A percentile compares a stretch with the other conserved stretches of the same genome.
Evolutionary conservation across 2,329 filamentous ascomycete species (phyloP).

Genomic region (Colletotrichum sp.): DNA sequence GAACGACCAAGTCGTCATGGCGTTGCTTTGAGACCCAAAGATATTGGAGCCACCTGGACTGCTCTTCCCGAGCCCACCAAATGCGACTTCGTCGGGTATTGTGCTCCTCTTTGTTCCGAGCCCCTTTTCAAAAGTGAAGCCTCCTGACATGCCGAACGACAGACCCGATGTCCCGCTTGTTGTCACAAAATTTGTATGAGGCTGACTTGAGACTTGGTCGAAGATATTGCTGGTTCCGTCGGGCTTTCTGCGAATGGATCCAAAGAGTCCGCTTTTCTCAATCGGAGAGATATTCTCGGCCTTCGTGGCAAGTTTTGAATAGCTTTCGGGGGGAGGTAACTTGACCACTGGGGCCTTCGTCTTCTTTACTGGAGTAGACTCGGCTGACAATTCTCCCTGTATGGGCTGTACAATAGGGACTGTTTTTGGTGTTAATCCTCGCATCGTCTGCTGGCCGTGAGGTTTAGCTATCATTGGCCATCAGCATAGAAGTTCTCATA

Average conservation of each 20-base stretch:
- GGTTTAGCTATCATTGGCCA: background rate
- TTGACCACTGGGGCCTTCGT: background rate
- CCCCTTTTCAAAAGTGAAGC: background rate
- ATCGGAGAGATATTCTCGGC: background rate
- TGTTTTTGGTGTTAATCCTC: background rate
- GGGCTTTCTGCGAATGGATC: background rate
- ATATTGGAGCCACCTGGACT: too few relatives aligned
- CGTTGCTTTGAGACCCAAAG: too few relatives aligned
- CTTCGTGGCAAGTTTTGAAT: background rate
- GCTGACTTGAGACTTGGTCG: background rate
- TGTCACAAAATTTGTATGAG: background rate
- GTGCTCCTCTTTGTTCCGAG: background rate
- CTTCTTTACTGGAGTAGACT: background rate
- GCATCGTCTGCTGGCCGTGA: background rate
- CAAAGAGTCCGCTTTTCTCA: background rate
- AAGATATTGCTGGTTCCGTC: background rate
- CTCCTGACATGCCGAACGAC: background rate
- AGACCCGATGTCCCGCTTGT: background rate
- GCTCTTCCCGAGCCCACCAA: background rate
- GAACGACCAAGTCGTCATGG: background rate
- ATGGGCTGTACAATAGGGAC: background rate
- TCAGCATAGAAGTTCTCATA: background rate
- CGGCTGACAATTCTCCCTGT: background rate
- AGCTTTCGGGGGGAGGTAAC: background rate
- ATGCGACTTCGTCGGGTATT: accelerated